phyloP scores from a whole-genome alignment of 1,284 basidiomycete genomes.

The Tylopilus sp. region DNA sequence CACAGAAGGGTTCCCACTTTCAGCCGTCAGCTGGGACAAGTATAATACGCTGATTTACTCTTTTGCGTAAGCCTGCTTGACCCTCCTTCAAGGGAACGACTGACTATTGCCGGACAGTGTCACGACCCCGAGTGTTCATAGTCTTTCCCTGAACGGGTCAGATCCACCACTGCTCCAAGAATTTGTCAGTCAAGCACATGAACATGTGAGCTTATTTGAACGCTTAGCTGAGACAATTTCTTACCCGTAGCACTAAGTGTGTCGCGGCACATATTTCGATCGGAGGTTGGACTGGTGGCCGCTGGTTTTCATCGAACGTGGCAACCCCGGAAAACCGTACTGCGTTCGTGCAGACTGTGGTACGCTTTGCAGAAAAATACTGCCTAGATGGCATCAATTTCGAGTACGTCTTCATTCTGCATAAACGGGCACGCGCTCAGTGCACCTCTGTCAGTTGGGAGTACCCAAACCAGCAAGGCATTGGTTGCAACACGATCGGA shows the following conservation, averaged over 20 bases:
- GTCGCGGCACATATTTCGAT: conserved; percentile 72
- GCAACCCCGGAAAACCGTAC: conserved; percentile 56
- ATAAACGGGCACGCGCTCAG: background rate
- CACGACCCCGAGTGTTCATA: conserved; percentile 42
- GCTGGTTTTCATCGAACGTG: conserved; percentile 68
- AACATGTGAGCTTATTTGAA: conserved; percentile 36
- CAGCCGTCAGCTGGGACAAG: conserved; percentile 45
- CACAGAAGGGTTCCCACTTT: conserved; percentile 39
- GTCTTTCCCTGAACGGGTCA: conserved; percentile 39
- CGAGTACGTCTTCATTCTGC: conserved; percentile 18
- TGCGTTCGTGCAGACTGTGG: conserved; percentile 65
- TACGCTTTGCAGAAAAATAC: conserved; percentile 55
- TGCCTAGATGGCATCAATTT: conserved; percentile 26
- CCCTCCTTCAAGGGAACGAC: background rate
- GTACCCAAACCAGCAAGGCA: conserved; percentile 47
- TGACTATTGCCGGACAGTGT: conserved; percentile 27
- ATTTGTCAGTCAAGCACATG: conserved; percentile 50
- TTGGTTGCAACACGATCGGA: conserved; percentile 43
- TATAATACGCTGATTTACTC: conserved; percentile 51
- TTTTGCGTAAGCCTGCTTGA: conserved; percentile 28
- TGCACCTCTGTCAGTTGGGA: conserved; percentile 39
- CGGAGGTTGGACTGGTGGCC: conserved; percentile 80
- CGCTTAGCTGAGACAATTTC: background rate
- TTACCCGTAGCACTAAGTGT: conserved; percentile 32
- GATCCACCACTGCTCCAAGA: conserved; percentile 42